phyloP scores from a whole-genome alignment of 2,329 filamentous ascomycete species.

The Colletotrichum sp. region DNA sequence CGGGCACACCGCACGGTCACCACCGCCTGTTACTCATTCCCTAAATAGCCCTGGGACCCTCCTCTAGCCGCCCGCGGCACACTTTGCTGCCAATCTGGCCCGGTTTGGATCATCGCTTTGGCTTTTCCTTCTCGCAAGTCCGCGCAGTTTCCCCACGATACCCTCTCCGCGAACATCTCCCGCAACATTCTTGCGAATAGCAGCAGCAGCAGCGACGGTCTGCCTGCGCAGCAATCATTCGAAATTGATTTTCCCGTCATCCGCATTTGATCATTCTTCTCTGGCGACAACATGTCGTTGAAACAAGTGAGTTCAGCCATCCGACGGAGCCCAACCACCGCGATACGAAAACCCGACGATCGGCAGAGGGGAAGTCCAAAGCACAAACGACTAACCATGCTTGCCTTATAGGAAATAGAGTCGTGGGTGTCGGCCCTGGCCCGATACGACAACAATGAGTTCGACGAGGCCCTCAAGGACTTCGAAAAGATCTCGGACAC shows the following conservation, averaged over 20 bases:
- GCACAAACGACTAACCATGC: neutral
- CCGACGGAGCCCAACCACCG: neutral
- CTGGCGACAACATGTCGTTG: constrained; percentile 55
- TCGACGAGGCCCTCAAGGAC: constrained; percentile 83
- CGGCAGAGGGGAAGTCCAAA: neutral
- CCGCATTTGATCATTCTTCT: neutral
- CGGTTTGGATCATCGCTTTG: constrained; percentile 4
- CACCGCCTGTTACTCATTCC: constrained; percentile 4
- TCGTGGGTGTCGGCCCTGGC: constrained; percentile 93
- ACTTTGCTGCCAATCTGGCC: neutral
- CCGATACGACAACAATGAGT: constrained; percentile 97
- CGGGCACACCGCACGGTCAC: constrained; percentile 21
- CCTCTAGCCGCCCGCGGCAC: constrained; percentile 13
- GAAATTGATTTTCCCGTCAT: neutral
- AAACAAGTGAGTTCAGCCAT: constrained; percentile 56
- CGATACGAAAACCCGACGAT: neutral
- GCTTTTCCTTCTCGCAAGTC: constrained; percentile 16
- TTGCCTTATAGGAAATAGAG: constrained; percentile 82
- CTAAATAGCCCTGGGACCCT: constrained; percentile 25
- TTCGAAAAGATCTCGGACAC: constrained; percentile 93
- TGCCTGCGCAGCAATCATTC: neutral
- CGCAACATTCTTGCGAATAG: neutral
- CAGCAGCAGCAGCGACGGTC: constrained; percentile 9
- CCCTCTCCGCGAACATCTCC: neutral
- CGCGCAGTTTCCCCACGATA: constrained; percentile 17